Base-by-base conservation (phyloP, 2,329 filamentous ascomycete species). In the Calonectria henricotiae region DNA sequence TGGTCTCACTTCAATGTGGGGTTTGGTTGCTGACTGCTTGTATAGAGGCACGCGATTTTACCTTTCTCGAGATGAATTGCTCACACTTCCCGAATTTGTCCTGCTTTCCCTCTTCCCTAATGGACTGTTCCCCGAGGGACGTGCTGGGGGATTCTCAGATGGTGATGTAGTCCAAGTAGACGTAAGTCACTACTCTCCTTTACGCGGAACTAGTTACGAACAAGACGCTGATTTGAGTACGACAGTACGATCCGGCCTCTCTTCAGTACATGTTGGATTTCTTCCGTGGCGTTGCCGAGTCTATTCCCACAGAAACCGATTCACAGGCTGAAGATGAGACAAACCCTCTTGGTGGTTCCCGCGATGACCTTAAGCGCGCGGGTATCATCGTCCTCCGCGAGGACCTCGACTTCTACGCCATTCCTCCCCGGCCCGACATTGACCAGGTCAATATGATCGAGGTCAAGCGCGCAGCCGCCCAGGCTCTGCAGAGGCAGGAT, bases 261-360 rank as follows among this genome's bases (percentile, higher is more conserved):
- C 90, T 99, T 66, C 95, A 98, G 84, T 99, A 98, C 85, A 99
- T 99, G 96, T 90, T 99, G 74, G 96, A 98, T 79, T 99, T 99
- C 84, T 99, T 99, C 87, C 93, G 96, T 74, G 92, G 92, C 75
- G 96, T 99, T 73, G 96, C 96, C 65, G 95, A 98, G 83, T 96
- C 95, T n/a, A 98, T 99, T 75, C 94, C 94, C 11, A 89, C 90
- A 47, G 91, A 94, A 73, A 85, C 89, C 35, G 89, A 88, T 67
- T 85, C 89, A 41, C 90, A 90, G 2, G 88, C 67, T 30, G 67
- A 90, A 72, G 90, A 94, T 71, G 85, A 89, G 71, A 87, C 92
- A 63, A 77, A 85, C 77, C 90, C 87, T 54, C 88, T 92, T 73
- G 91, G 93, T 82, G 90, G 91, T 78, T 71, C 82, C 65, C 92